Evolutionary conservation across 2,329 filamentous ascomycete species (phyloP).

Genomic region (Arthrobotrys pseudoclavata): DNA sequence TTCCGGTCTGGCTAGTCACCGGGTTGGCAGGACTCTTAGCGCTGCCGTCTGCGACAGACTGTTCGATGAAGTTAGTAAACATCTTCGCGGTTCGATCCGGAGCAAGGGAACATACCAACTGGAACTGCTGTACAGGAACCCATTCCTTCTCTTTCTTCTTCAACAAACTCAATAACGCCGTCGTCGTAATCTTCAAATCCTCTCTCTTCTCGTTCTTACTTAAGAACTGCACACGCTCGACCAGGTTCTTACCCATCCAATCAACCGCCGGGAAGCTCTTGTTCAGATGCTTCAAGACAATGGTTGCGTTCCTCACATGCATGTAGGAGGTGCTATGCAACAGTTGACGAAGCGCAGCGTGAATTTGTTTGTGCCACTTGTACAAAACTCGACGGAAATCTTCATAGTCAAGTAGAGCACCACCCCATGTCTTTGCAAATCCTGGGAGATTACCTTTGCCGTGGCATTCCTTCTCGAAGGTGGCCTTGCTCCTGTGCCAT

Average conservation of each 20-base stretch:
- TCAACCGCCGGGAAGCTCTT: slow-evolving; percentile 89
- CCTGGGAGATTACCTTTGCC: slow-evolving; percentile 78
- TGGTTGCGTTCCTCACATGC: slow-evolving; percentile 96
- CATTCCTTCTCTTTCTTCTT: slow-evolving; percentile 63
- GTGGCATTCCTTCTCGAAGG: slow-evolving; percentile 86
- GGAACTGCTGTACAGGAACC: slow-evolving; percentile 63
- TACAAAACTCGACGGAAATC: slow-evolving; percentile 87
- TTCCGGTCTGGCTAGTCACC: slow-evolving; percentile 50
- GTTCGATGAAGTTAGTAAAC: slow-evolving; percentile 29
- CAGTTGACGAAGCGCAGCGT: slow-evolving; percentile 83
- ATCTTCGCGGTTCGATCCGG: background rate
- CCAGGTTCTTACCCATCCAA: slow-evolving; percentile 77
- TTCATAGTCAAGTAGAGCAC: slow-evolving; percentile 82
- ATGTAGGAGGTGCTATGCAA: slow-evolving; percentile 87
- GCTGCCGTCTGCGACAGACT: slow-evolving; percentile 57
- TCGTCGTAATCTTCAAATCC: slow-evolving; percentile 64
- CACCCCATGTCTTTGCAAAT: slow-evolving; percentile 74
- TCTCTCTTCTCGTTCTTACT: slow-evolving; percentile 63
- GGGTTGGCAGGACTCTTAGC: slow-evolving; percentile 51
- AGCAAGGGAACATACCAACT: slow-evolving; percentile 61
- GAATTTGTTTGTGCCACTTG: slow-evolving; percentile 89
- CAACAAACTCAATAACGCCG: slow-evolving; percentile 63
- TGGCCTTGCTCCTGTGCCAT: slow-evolving; percentile 83
- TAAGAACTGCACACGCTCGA: slow-evolving; percentile 63
- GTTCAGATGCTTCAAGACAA: slow-evolving; percentile 83